Base-by-base conservation (phyloP, 768 basidiomycete species). In the Phylloporus sp. region DNA sequence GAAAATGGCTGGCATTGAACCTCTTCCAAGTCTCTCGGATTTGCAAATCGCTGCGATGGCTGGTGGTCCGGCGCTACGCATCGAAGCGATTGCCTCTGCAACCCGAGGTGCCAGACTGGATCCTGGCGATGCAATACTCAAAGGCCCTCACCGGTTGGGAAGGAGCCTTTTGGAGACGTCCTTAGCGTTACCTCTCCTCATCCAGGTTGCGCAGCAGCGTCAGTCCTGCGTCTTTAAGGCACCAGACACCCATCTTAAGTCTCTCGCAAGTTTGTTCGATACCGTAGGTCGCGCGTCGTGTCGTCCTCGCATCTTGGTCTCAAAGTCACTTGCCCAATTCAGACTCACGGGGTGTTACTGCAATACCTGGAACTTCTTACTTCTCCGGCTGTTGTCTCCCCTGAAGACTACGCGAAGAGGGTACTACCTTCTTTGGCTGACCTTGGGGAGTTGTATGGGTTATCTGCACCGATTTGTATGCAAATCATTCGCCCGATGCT, bases 1-100 rank as follows among this genome's bases (percentile, higher is more conserved):
- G 78, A 90, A 91, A 63, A 95, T 97, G 91, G 86, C 92, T 6
- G 92, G 89, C 4, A 90, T 96, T 48, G 86, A 95, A 58, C 90
- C 92, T 4, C 71, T 96, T 41, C 89, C 90, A 0, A 92, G 84
- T 63, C 70, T 97, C 29, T 89, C 92, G 0, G 91, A 96, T 50
- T 74, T 82, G 0, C 94, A 98, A 65, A 81, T 98, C 42, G 65
- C 76, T 32, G 90, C 90, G 6, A 94, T 96, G 82, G 90, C 88
- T 6, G 91, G 94, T 37, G 96, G 96, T 5, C 82, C 88, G 4
- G 76, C 80, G 22, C 76, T 99, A 43, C 82, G 92, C 24, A 83
- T 85, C 34, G 95, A 98, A 70, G 87, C 90, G 3, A 77, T 91
- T 11, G 86, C 89, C n/a, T 89, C 88, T 2, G 59, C 67, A 14